phyloP scores from a whole-genome alignment of 2,329 filamentous ascomycete genomes.

The Fusarium hainanense region DNA sequence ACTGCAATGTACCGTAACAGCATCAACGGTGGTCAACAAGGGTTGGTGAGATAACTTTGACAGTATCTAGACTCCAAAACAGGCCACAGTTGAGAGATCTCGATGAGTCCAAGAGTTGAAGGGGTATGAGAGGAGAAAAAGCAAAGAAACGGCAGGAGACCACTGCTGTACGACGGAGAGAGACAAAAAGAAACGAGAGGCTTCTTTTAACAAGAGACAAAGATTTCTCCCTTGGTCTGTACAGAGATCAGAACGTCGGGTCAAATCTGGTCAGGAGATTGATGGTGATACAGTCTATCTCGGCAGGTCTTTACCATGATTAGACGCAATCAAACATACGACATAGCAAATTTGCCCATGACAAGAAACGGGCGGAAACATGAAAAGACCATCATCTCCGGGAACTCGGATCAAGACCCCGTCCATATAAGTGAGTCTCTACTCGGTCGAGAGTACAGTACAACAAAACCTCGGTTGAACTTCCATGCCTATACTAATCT shows the following conservation, averaged over 20 bases:
- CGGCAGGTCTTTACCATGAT: no score
- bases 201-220: conserved; percentile 8
- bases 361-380: not conserved
- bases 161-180: not conserved
- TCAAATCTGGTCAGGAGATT: conserved; percentile 26
- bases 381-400: conserved; percentile 1
- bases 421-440: not conserved
- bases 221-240: not conserved
- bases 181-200: conserved; percentile 15
- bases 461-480: not conserved
- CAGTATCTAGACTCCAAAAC: not conserved
- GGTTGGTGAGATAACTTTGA: conserved; percentile 21
- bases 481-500: conserved; percentile 24
- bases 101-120: conserved; percentile 1
- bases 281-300: no score
- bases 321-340: conserved; percentile 22
- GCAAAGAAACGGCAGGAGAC: conserved; percentile 1
- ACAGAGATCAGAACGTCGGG: not conserved
- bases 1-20: not conserved
- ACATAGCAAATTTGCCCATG: conserved; percentile 9
- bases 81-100: conserved; percentile 4
- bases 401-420: conserved; percentile 21
- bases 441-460: not conserved
- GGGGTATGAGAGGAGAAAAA: conserved; percentile 2
- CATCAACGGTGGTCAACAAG: conserved; percentile 7